Conservation (phyloP, 768 basidiomycete genomes). For the Kondoa malvinella region DNA sequence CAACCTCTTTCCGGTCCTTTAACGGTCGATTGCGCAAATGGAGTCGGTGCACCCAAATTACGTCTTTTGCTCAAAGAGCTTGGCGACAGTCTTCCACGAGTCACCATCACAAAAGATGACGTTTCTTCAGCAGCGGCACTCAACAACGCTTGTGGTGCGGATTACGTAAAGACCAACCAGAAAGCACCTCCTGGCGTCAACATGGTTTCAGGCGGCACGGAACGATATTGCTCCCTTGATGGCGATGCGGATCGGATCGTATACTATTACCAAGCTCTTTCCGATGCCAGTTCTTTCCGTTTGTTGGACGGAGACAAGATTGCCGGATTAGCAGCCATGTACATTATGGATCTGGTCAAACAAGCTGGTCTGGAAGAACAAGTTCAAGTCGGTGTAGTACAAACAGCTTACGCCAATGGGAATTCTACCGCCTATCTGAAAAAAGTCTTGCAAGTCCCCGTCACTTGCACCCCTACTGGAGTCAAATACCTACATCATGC, state of each 20-base stretch:
- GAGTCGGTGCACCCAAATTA: conserved; percentile 68
- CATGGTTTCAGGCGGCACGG: conserved; percentile 32
- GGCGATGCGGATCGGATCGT: conserved; percentile 96
- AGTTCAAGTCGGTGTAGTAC: conserved; percentile 81
- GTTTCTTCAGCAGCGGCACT: conserved; percentile 51
- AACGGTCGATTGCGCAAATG: conserved; percentile 95
- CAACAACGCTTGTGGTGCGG: conserved; percentile 80
- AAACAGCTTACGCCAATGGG: conserved; percentile 97
- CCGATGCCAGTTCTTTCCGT: conserved; percentile 57
- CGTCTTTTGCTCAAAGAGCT: conserved; percentile 46
- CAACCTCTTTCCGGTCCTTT: conserved; percentile 29
- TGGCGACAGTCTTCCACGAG: conserved; percentile 35
- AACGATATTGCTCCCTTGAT: conserved; percentile 76
- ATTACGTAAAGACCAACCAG: conserved; percentile 89
- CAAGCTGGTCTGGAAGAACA: conserved; percentile 59
- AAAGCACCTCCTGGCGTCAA: conserved; percentile 60
- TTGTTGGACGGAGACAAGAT: conserved; percentile 99
- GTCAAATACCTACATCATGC: conserved; percentile 98
- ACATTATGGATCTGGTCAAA: conserved; percentile 76
- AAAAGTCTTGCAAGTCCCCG: conserved; percentile 77
- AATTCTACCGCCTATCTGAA: conserved; percentile 82
- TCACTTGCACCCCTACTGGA: conserved; percentile 85
- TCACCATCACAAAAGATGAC: conserved; percentile 54
- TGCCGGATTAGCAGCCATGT: conserved; percentile 76
- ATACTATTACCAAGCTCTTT: conserved; percentile 60